Evolutionary conservation across 352 stramenopile genomes (phyloP).

Genomic region (Phytopythium litorale): DNA sequence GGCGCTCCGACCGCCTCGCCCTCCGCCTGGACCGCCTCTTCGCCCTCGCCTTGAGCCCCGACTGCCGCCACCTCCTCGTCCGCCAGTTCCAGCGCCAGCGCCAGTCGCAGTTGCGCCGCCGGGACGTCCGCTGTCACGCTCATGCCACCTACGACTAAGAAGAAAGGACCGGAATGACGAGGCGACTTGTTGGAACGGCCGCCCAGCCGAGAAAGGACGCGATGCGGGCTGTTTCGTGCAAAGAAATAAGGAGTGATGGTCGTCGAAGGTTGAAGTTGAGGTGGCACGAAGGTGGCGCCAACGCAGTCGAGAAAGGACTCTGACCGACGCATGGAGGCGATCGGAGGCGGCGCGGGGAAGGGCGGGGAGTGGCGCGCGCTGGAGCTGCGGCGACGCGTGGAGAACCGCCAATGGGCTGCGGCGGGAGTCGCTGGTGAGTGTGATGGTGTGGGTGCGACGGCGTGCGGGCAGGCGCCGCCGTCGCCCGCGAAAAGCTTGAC

Average conservation of each 20-base stretch:
- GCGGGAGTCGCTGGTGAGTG: not conserved
- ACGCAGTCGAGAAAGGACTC: constrained; percentile 1
- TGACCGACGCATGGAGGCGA: constrained; percentile 3
- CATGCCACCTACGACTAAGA: not conserved
- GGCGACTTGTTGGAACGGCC: not conserved
- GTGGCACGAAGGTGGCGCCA: constrained; percentile 35
- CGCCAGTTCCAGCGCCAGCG: constrained; percentile 13
- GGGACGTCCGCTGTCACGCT: not conserved
- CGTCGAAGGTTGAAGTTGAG: constrained; percentile 18
- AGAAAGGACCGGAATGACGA: not conserved
- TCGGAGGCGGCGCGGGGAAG: not conserved
- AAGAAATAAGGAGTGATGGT: constrained; percentile 20
- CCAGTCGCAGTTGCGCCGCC: constrained; percentile 13
- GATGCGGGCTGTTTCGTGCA: not conserved
- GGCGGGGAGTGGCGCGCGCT: constrained; percentile 30
- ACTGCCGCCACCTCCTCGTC: not conserved
- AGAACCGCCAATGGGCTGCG: constrained; percentile 26
- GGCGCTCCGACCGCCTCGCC: not conserved
- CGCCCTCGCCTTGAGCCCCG: no score
- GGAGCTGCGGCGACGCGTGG: constrained; percentile 43
- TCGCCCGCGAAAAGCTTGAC: not conserved
- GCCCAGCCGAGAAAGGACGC: not conserved
- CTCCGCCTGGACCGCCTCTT: no score
- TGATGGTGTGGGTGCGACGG: not conserved
- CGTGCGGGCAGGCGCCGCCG: not conserved